A percentile compares a stretch with the other conserved stretches of the same genome.
phyloP scores from a whole-genome alignment of 116 monocot genomes.

The Zostera marina region DNA sequence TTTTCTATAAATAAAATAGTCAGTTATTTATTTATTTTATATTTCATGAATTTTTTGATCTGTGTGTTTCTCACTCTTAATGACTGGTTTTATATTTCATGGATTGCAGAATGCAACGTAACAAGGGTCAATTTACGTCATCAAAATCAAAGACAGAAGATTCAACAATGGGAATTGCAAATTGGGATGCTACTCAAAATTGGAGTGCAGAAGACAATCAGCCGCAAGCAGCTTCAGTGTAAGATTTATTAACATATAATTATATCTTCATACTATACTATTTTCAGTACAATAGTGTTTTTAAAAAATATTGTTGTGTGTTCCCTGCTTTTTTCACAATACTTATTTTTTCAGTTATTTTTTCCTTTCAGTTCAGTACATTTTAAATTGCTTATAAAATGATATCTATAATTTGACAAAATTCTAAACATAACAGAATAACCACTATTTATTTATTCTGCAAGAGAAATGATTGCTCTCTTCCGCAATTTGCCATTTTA shows the following conservation, averaged over 20 bases:
- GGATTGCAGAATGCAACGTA: conserved; percentile 51
- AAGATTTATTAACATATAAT: conserved; percentile 11
- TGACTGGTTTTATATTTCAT: neutral
- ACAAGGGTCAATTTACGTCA: conserved; percentile 71
- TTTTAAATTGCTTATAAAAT: neutral
- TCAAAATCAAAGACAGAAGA: conserved; percentile 63
- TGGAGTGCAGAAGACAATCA: conserved; percentile 31
- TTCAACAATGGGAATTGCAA: conserved; percentile 13
- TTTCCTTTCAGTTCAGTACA: no score
- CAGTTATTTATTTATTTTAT: no score
- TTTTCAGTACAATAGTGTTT: neutral
- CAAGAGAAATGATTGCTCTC: neutral
- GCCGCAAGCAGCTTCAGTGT: conserved; percentile 45
- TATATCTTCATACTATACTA: neutral
- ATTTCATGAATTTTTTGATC: no score
- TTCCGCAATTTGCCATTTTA: no score
- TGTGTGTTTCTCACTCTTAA: no score
- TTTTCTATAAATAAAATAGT: no score
- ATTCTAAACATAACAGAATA: neutral
- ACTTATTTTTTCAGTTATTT: neutral
- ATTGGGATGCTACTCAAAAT: conserved; percentile 27
- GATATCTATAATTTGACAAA: neutral
- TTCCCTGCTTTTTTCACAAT: neutral
- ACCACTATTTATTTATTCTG: neutral
- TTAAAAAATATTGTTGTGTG: neutral